phyloP scores from a whole-genome alignment of 495 filamentous ascomycete species.

The Tuber umbilicatum region DNA sequence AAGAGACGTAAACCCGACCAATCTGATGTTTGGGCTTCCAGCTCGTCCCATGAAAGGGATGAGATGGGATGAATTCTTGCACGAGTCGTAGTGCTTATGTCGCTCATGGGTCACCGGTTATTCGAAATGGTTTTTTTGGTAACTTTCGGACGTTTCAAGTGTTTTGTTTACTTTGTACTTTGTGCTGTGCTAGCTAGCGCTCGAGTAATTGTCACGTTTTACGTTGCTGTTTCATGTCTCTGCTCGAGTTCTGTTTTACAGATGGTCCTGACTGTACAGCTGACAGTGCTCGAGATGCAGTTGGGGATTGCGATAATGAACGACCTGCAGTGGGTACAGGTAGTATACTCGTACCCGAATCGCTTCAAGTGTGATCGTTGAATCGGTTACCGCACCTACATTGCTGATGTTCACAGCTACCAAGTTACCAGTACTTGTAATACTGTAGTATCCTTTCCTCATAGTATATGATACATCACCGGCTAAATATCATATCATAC shows the following conservation, averaged over 20 bases:
- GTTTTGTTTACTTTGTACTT: neutral
- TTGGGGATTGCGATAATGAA: neutral
- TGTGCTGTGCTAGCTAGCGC: too few species aligned
- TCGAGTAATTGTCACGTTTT: neutral
- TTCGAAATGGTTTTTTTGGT: neutral
- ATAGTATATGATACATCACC: neutral
- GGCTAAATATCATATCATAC: neutral
- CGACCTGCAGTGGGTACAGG: neutral
- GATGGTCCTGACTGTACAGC: too few species aligned
- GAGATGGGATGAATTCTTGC: neutral
- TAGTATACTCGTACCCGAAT: neutral
- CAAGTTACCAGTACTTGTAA: neutral
- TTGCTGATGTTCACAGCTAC: neutral
- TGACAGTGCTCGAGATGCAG: neutral
- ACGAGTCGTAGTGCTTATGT: neutral
- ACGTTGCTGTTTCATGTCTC: neutral
- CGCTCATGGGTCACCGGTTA: neutral
- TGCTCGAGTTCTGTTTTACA: neutral
- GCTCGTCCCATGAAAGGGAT: neutral
- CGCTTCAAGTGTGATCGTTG: neutral
- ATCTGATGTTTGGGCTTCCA: neutral
- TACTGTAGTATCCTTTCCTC: neutral
- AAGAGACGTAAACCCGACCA: neutral
- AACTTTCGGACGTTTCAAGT: neutral
- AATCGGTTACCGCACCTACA: neutral